phyloP scores from a whole-genome alignment of 228 moss, liverwort and hornwort genomes.

The Sphagnum magellanicum region DNA sequence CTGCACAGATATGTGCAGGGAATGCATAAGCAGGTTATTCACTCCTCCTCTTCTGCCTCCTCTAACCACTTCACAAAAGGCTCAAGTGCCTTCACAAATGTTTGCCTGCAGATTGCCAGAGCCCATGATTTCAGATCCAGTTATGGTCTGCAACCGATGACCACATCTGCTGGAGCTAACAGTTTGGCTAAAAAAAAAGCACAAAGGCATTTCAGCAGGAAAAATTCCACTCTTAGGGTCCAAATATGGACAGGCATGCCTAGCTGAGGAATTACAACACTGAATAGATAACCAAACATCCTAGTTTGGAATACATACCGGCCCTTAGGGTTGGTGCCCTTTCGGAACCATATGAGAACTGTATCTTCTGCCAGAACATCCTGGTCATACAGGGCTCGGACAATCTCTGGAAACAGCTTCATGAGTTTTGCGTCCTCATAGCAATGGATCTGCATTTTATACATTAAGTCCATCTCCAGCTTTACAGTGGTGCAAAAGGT shows the following conservation, averaged over 20 bases:
- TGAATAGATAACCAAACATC: too few relatives aligned
- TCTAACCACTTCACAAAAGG: constrained; percentile 96
- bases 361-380: constrained; percentile 97
- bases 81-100: constrained; percentile 87
- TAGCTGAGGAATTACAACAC: too few relatives aligned
- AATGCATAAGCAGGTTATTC: too few relatives aligned
- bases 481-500: constrained; percentile 80
- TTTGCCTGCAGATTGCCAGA: constrained; percentile 45
- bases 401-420: constrained; percentile 96
- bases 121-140: too few relatives aligned
- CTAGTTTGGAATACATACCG: constrained; percentile 23
- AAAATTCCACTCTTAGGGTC: too few relatives aligned
- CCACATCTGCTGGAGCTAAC: too few relatives aligned
- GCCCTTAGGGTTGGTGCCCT: constrained; percentile 86
- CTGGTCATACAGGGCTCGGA: constrained; percentile 92
- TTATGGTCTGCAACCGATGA: too few relatives aligned
- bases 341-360: constrained; percentile 91
- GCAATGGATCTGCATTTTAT: constrained; percentile 95
- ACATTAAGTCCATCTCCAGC: constrained; percentile 91
- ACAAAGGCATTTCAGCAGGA: too few relatives aligned
- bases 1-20: too few relatives aligned
- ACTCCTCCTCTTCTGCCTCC: constrained; percentile 91
- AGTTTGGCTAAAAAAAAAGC: too few relatives aligned
- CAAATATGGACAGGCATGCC: too few relatives aligned
- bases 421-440: constrained; percentile 99